A percentile compares a stretch with the other conserved stretches of the same genome.
These are phyloP conservation scores for Zygosaccharomyces bisporus DNA, from an alignment of 805 yeast genomes.

Conservation along the genomic window DNA sequence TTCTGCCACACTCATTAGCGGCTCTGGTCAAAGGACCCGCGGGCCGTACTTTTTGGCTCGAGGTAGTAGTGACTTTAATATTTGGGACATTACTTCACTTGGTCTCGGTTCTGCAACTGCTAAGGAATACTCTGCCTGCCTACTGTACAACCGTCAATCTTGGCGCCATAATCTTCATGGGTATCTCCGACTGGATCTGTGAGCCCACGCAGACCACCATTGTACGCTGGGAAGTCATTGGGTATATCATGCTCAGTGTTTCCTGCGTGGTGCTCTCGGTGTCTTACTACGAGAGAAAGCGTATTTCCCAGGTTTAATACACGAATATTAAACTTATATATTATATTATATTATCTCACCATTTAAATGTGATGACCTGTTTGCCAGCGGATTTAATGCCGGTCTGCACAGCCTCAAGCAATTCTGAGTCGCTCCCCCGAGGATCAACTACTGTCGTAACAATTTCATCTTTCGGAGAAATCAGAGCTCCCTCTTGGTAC, in stretches of 20 bases:
- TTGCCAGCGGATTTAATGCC: conserved; percentile 42
- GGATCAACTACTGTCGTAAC: conserved; percentile 37
- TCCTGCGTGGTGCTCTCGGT: conserved; percentile 26
- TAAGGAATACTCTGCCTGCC: conserved; percentile 26
- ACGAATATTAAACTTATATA: not conserved
- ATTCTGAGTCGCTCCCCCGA: conserved; percentile 36
- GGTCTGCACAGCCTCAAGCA: conserved; percentile 40
- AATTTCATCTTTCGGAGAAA: conserved; percentile 45
- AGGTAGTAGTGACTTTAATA: conserved; percentile 15
- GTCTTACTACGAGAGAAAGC: conserved; percentile 18
- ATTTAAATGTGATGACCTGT: conserved; percentile 30
- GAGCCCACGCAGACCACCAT: conserved; percentile 31
- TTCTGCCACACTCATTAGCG: conserved; percentile 17
- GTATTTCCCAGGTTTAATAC: conserved; percentile 5
- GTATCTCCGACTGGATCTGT: conserved; percentile 31
- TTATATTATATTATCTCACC: conserved; percentile 19
- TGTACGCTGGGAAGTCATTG: conserved; percentile 35
- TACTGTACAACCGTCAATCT: conserved; percentile 29
- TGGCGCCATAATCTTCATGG: conserved; percentile 30
- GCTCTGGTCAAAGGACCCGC: conserved; percentile 15
- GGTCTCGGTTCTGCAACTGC: conserved; percentile 25
- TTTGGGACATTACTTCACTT: conserved; percentile 30
- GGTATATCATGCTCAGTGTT: conserved; percentile 27
- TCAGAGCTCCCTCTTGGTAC: conserved; percentile 56
- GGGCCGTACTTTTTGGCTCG: conserved; percentile 21